phyloP scores from a whole-genome alignment of 495 filamentous ascomycete species.

The Hyaloscypha variabilis region DNA sequence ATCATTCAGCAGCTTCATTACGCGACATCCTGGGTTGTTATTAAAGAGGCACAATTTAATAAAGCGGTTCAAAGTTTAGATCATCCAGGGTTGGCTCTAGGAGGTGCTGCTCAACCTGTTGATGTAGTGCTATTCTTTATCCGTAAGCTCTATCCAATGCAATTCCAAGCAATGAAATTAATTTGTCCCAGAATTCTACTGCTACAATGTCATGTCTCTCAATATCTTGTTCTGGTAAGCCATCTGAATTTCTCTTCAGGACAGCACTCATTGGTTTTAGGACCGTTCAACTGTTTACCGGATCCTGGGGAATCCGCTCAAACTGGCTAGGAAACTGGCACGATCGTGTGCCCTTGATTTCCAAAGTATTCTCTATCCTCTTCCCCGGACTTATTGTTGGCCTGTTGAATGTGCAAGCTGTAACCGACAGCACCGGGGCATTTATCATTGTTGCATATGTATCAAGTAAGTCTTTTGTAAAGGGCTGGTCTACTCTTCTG shows the following conservation, averaged over 20 bases:
- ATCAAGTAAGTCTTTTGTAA: constrained; percentile 38
- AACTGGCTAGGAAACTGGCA: constrained; percentile 28
- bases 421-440: constrained; percentile 33
- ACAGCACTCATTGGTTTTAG: constrained; percentile 26
- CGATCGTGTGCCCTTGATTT: constrained; percentile 35
- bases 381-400: constrained; percentile 41
- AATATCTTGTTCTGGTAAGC: constrained; percentile 45
- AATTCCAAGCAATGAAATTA: background rate
- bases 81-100: constrained; percentile 47
- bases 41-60: constrained; percentile 44
- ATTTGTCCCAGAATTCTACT: constrained; percentile 47
- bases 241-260: background rate
- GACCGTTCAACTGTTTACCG: constrained; percentile 39
- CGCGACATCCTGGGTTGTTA: constrained; percentile 40
- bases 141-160: constrained; percentile 33
- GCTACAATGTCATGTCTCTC: constrained; percentile 50
- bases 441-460: constrained; percentile 44
- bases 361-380: constrained; percentile 39
- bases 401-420: constrained; percentile 36
- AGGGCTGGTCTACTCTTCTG: background rate
- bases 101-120: constrained; percentile 43
- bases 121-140: constrained; percentile 51
- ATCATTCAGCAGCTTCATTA: constrained; percentile 51
- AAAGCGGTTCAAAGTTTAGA: constrained; percentile 38
- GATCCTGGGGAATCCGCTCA: constrained; percentile 20